Conservation (phyloP, 257 asterid species). For the Schizonepeta tenuifolia region DNA sequence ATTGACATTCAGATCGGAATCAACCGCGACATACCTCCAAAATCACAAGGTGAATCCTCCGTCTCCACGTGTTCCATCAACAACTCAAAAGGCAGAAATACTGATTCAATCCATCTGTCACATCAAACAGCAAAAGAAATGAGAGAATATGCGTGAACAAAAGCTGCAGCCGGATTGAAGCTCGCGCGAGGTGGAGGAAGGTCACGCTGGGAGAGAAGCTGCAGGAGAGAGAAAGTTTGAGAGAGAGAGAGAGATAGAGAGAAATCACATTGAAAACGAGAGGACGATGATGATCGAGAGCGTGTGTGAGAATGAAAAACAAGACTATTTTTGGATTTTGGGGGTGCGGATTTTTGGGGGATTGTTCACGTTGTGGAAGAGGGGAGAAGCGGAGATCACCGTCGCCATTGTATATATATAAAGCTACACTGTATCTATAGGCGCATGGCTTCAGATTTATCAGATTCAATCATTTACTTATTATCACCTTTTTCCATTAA, state of each 20-base stretch:
- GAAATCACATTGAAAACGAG: constrained; percentile 32
- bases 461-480: background rate
- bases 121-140: constrained; percentile 7
- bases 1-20: constrained; percentile 40
- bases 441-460: background rate
- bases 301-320: constrained; percentile 30
- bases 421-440: constrained; percentile 24
- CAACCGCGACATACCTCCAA: constrained; percentile 33
- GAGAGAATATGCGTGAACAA: constrained; percentile 23
- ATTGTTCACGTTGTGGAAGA: constrained; percentile 17
- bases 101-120: constrained; percentile 19
- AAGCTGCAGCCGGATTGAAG: constrained; percentile 16
- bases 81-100: constrained; percentile 19
- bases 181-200: constrained; percentile 30
- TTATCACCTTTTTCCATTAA: background rate
- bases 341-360: constrained; percentile 32
- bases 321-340: constrained; percentile 23
- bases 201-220: constrained; percentile 20
- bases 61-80: constrained; percentile 30
- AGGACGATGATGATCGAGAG: constrained; percentile 31
- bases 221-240: constrained; percentile 5
- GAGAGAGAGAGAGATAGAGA: constrained; percentile 17
- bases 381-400: background rate
- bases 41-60: constrained; percentile 30
- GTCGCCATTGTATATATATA: constrained; percentile 7